Conservation (phyloP, 371 early-diverging fungal species). For the Apophysomyces sp. region DNA sequence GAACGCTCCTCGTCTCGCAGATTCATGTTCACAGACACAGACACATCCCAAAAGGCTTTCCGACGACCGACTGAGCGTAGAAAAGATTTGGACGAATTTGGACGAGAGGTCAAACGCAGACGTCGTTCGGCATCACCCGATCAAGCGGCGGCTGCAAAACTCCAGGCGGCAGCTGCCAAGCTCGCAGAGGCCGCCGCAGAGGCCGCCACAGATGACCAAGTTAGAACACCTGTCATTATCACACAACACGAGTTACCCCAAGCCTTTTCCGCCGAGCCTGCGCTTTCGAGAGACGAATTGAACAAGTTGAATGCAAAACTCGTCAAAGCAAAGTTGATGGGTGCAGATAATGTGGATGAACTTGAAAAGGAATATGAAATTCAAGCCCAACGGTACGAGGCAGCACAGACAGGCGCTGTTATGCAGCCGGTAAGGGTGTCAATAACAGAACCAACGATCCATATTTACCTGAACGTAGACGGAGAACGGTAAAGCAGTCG, state of each 20-base stretch:
- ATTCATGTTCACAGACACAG: constrained; percentile 36
- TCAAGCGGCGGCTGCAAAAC: constrained; percentile 3
- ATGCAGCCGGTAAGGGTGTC: constrained; percentile 1
- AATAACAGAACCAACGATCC: not conserved
- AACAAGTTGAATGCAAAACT: constrained; percentile 86
- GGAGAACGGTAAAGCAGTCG: constrained; percentile 12
- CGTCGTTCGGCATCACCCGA: constrained; percentile 13
- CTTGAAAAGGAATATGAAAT: constrained; percentile 72
- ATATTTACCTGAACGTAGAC: not conserved
- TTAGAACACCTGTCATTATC: constrained; percentile 19
- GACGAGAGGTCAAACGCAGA: constrained; percentile 21
- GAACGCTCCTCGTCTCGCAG: constrained; percentile 12
- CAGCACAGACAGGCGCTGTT: constrained; percentile 11
- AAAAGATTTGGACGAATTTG: constrained; percentile 40
- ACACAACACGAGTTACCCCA: constrained; percentile 24
- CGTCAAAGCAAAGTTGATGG: constrained; percentile 78
- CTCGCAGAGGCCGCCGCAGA: constrained; percentile 26
- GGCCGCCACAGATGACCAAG: constrained; percentile 10
- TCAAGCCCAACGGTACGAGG: constrained; percentile 41
- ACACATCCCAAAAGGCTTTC: constrained; percentile 12
- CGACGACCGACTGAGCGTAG: constrained; percentile 19
- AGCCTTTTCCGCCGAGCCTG: constrained; percentile 16
- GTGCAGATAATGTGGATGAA: constrained; percentile 58
- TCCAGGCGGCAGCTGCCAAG: too few species aligned
- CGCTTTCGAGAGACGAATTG: constrained; percentile 65